Evolutionary conservation across 169 alveolate genomes (phyloP), one percentile per base, ranked within the genome.

Genomic region (Theileria orientalis): DNA sequence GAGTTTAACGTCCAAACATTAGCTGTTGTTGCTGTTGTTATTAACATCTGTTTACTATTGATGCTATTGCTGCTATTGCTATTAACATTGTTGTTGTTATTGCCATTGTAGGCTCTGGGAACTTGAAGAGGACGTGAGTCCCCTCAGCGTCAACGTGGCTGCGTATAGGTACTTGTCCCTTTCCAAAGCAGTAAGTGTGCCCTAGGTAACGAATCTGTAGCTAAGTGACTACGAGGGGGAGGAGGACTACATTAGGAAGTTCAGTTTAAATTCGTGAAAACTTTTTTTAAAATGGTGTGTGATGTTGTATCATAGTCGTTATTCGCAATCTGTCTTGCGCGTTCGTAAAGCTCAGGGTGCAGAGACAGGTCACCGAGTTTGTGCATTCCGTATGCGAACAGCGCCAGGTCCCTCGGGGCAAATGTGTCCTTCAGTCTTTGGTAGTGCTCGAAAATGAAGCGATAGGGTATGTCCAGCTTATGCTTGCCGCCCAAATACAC

Each of bases 91-190:
- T n/a, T n/a, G n/a, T n/a, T n/a, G n/a, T n/a, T n/a, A 61, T 61
- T 7, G 1, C 0, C 5, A 44, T 16, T 52, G 5, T 41, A 78
- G 86, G 8, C n/a, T 78, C 37, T 78, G 86, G 86, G 75, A 69
- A 23, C 56, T 35, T 11, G 86, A 78, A 8, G n/a, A 42, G 14
- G 83, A 78, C 74, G 56, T 78, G 7, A 70, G 83, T 35, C 86
- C 86, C 8, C 16, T 69, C 27, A 40, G 42, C 21, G 64, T 61
- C 19, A 51, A 27, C 27, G 30, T 78, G 13, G 80, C 63, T 11
- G 83, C 69, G 2, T 78, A 78, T 66, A 78, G 57, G 69, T 74
- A 78, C 41, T 13, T 78, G 21, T 32, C 16, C 16, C 23, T 78
- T 6, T 73, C 86, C 29, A 29, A 41, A 9, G 47, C 83, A 23